These are phyloP conservation scores for Mucor irregularis DNA, from an alignment of 371 early-diverging fungal species.

Conservation along the genomic window DNA sequence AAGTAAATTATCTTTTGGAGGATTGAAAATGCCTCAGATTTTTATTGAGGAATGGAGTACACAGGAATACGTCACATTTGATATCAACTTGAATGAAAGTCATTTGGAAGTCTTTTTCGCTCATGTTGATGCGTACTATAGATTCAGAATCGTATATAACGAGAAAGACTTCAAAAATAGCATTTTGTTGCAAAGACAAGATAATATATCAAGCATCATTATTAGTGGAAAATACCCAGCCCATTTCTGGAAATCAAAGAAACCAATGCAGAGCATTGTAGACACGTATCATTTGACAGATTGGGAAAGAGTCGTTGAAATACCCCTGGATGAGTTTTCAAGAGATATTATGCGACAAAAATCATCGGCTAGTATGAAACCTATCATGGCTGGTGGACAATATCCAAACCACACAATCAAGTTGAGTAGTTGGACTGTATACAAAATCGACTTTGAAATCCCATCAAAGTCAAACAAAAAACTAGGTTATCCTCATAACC, in stretches of 20 bases:
- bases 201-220: constrained; percentile 15
- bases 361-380: not conserved
- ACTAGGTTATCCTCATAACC: not conserved
- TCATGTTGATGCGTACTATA: constrained; percentile 19
- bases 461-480: constrained; percentile 1
- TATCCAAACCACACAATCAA: constrained; percentile 8
- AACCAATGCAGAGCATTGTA: not conserved
- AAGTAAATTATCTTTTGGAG: constrained; percentile 25
- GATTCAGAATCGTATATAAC: constrained; percentile 16
- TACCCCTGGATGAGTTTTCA: constrained; percentile 11
- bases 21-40: constrained; percentile 6
- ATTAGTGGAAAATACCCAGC: constrained; percentile 27
- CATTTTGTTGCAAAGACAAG: constrained; percentile 17
- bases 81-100: constrained; percentile 23
- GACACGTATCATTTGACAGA: constrained; percentile 7
- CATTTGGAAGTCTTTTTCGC: constrained; percentile 29
- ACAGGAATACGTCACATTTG: constrained; percentile 19
- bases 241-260: constrained; percentile 13
- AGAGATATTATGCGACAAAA: constrained; percentile 6
- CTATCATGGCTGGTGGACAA: constrained; percentile 3
- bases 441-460: constrained; percentile 28
- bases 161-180: constrained; percentile 10
- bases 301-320: constrained; percentile 22
- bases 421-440: constrained; percentile 36
- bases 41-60: constrained; percentile 35